Evolutionary conservation across 352 stramenopile species (phyloP).

Genomic region (Globisporangium nagaii): DNA sequence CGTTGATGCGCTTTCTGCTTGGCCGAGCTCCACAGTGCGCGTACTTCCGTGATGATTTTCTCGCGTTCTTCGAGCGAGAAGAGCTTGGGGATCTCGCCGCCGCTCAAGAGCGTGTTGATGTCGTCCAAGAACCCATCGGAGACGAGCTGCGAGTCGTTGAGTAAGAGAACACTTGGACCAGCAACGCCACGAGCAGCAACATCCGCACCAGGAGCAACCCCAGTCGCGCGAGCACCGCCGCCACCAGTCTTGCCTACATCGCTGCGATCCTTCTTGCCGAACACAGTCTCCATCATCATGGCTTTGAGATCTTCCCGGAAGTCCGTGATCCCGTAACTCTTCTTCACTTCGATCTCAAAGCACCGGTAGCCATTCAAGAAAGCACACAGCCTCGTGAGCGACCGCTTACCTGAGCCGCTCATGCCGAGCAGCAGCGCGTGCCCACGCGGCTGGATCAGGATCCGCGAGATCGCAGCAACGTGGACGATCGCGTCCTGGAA

Average conservation of each 20-base stretch:
- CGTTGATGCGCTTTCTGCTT: neutral
- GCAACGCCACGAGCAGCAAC: neutral
- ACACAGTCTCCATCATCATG: conserved; percentile 38
- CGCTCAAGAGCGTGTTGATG: conserved; percentile 86
- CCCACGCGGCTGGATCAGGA: conserved; percentile 80
- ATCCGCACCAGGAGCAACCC: neutral
- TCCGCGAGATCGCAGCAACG: conserved; percentile 74
- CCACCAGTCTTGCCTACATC: neutral
- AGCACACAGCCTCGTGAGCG: conserved; percentile 62
- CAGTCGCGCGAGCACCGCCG: neutral
- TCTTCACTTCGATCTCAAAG: conserved; percentile 83
- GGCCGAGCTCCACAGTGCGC: conserved; percentile 20
- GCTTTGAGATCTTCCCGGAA: conserved; percentile 87
- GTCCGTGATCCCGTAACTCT: conserved; percentile 77
- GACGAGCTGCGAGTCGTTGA: conserved; percentile 82
- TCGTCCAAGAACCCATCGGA: conserved; percentile 85
- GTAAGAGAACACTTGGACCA: conserved; percentile 58
- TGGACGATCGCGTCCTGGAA: conserved; percentile 85
- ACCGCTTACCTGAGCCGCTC: conserved; percentile 81
- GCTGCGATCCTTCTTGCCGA: conserved; percentile 19
- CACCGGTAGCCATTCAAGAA: conserved; percentile 72
- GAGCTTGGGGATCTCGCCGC: conserved; percentile 81
- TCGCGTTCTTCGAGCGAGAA: conserved; percentile 85
- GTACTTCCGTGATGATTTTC: conserved; percentile 63
- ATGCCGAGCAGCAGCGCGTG: conserved; percentile 87